Evolutionary conservation across 2,329 filamentous ascomycete genomes (phyloP).

Genomic region (Nemania abortiva): DNA sequence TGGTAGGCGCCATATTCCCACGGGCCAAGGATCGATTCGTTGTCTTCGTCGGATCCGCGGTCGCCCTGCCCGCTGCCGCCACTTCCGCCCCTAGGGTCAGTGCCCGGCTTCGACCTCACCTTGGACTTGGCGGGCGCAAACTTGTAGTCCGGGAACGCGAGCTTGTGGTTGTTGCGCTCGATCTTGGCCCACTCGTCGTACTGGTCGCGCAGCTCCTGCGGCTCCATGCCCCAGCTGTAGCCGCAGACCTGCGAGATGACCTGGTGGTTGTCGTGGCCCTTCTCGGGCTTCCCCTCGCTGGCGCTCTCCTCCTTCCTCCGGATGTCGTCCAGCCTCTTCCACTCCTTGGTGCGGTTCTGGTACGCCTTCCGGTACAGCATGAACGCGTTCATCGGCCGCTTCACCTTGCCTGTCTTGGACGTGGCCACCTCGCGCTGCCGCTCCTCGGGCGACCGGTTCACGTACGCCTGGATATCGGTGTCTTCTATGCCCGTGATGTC

Average conservation of each 20-base stretch:
- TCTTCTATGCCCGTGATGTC: conserved; percentile 72
- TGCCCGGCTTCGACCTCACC: conserved; percentile 50
- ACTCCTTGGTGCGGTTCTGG: conserved; percentile 85
- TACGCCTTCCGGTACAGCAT: conserved; percentile 97
- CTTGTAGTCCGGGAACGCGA: conserved; percentile 91
- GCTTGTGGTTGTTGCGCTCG: conserved; percentile 86
- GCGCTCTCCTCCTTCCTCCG: conserved; percentile 34
- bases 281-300: conserved; percentile 36
- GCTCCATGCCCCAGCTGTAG: conserved; percentile 85
- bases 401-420: conserved; percentile 79
- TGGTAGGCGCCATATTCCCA: conserved; percentile 53
- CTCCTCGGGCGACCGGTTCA: conserved; percentile 75
- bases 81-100: conserved; percentile 42
- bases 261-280: conserved; percentile 82
- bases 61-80: conserved; percentile 40
- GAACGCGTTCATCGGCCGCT: conserved; percentile 96
- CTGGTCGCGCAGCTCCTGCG: conserved; percentile 75
- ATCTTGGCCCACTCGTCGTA: conserved; percentile 84
- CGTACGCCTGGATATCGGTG: conserved; percentile 83
- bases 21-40: conserved; percentile 61
- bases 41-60: conserved; percentile 53
- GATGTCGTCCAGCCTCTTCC: conserved; percentile 69
- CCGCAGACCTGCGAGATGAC: conserved; percentile 90
- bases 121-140: conserved; percentile 85
- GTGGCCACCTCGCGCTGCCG: conserved; percentile 76